Base-by-base conservation (phyloP, 148 eudicot species). In the Euryodendron excelsum region DNA sequence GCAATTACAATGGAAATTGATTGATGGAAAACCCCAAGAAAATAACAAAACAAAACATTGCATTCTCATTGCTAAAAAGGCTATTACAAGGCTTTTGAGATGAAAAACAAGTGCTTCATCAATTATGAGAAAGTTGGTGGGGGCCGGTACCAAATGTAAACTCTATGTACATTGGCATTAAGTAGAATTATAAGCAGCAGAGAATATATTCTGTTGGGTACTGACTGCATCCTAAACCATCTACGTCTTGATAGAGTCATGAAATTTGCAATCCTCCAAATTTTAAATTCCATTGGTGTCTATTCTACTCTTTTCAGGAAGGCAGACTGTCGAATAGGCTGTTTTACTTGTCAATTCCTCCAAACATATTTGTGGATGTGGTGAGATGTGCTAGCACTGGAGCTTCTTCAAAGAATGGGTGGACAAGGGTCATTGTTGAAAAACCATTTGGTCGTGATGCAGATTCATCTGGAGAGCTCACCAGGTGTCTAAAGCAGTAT, bases 341-440 rank as follows among this genome's bases (percentile, higher is more conserved):
- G 79, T 94, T 88, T 84, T 94, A 94, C 87, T 83, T 94, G 56
- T 94, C 98, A 37, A 81, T 94, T 52, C 98, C 98, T 13, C 93
- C 92, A 79, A 87, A 94, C 84, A 86, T 89, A 33, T 88, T 94
- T 81, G 89, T 94, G 69, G 92, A 94, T 82, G 98, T 73, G 76
- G 98, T 85, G 53, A 82, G 84, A 82, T 92, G 91, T 83, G 90
- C 89, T 39, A 88, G 91, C 73, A 78, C 61, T 28, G 80, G 70
- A 84, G 97, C 98, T 76, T 87, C 92, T 67, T 85, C 93, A 3
- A 74, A 78, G 68, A 87, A 81, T 65, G 98, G 98, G 21, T 94
- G 98, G 98, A 94, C 91, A 58, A 84, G 98, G 70, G 89, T 94
- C 52, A 94, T 94, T 62, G 91, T 94, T 33, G 98, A 94, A 85